Base-by-base conservation (phyloP, 371 early-diverging fungal genomes). In the Choanephora cucurbitarum region DNA sequence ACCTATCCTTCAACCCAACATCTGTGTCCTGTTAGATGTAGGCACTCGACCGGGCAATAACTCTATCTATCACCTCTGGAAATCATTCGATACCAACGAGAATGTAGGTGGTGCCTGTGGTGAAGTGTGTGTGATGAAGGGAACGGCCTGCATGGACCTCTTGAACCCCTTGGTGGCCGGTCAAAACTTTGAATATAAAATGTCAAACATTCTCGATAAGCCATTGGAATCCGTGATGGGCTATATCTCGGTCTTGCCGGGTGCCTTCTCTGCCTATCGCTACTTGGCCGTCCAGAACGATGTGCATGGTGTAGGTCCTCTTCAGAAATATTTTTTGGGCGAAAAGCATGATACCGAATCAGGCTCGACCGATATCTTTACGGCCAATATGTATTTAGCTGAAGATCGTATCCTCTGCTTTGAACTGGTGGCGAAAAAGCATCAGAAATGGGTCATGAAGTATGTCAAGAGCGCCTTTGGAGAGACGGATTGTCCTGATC, bases 171-270 rank as follows among this genome's bases (percentile, higher is more conserved):
- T 92, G 9, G 89, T 91, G 0, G 93, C 93, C 5, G 81, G 85
- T 3, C 91, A 92, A 62, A 92, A 91, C 62, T 92, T 91, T 72
- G 93, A 92, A 72, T 92, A 91, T 75, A 89, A 89, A 69, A 87
- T 87, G 85, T 82, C 82, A 52, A 92, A 91, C 61, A 91, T 93
- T 43, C 73, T 93, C 22, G 93, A 93, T 59, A 93, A 93, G 60
- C 90, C 90, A 8, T 55, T 92, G 18, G 93, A 92, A 55, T 84
- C 84, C 0, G 86, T 88, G n/a, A 88, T 89, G 72, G 93, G 93
- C 2, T 93, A 89, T 62, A 93, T 93, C 55, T 79, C 85, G 5
- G 93, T 93, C 5, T 71, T 91, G 3, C 92, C 92, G 6, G 89
- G 89, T 44, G 89, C 89, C 0, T 89, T 89, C 55, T 87, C 87